Conservation (phyloP, 148 eudicot species). For the Silene latifolia region DNA sequence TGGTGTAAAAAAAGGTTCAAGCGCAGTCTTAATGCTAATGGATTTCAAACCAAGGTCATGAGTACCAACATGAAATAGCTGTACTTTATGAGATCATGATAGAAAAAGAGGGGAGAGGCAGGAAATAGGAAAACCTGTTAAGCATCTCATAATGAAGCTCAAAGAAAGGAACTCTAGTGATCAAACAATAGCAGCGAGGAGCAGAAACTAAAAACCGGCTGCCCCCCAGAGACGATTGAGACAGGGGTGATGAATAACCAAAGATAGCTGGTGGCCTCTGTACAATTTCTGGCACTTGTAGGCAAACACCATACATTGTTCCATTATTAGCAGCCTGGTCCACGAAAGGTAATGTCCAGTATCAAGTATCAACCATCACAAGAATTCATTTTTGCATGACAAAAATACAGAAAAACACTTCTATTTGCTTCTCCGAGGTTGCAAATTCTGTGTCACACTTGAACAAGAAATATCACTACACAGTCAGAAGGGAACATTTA, state of each 20-base stretch:
- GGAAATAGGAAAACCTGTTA: slow-evolving; percentile 51
- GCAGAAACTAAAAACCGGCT: slow-evolving; percentile 81
- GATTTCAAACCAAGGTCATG: no score
- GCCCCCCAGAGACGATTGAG: slow-evolving; percentile 46
- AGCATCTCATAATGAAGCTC: slow-evolving; percentile 91
- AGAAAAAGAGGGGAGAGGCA: neutral
- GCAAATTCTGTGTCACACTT: neutral
- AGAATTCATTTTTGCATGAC: neutral
- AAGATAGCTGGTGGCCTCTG: slow-evolving; percentile 72
- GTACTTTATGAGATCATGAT: neutral
- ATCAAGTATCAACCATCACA: neutral
- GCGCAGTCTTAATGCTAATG: neutral
- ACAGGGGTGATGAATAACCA: slow-evolving; percentile 50
- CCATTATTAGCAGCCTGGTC: slow-evolving; percentile 85
- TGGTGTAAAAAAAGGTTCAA: neutral
- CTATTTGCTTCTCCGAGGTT: neutral
- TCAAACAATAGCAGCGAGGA: slow-evolving; percentile 92
- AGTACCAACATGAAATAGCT: neutral
- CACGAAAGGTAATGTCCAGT: slow-evolving; percentile 16
- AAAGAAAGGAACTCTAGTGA: slow-evolving; percentile 92
- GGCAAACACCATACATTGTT: slow-evolving; percentile 93
- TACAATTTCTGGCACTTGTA: slow-evolving; percentile 88
- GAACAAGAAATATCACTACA: slow-evolving; percentile 2
- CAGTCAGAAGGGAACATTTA: neutral
- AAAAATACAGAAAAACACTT: neutral